Evolutionary conservation across 306 rosid species (phyloP).

Genomic region (Quercus gilva): DNA sequence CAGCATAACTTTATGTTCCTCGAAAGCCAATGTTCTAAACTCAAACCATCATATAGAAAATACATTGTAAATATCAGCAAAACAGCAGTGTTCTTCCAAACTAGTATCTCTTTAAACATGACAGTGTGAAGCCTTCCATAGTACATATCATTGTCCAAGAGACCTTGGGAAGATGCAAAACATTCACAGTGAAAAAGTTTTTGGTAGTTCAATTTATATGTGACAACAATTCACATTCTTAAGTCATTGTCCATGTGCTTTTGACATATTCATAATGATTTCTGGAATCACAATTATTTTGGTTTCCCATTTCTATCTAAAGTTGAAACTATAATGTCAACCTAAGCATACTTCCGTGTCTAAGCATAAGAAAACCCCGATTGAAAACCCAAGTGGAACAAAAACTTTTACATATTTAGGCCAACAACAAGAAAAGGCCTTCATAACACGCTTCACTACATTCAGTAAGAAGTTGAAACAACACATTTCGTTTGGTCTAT

Average conservation of each 20-base stretch:
- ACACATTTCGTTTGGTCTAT: slow-evolving; percentile 11
- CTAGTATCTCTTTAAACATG: background rate
- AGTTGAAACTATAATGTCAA: background rate
- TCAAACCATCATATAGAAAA: background rate
- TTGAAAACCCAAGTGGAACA: background rate
- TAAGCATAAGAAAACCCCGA: background rate
- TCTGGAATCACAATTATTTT: background rate
- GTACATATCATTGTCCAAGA: background rate
- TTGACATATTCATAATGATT: background rate
- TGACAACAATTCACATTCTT: background rate
- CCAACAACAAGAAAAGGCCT: background rate
- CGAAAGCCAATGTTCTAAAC: background rate
- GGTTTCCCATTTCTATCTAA: background rate
- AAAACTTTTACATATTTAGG: background rate
- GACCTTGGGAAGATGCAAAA: background rate
- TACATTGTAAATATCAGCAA: background rate
- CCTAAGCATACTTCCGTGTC: background rate
- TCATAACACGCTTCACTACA: background rate
- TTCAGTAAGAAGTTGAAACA: background rate
- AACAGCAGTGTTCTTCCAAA: background rate
- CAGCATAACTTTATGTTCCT: background rate
- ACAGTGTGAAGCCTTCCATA: background rate
- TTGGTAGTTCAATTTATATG: background rate
- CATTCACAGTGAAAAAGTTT: background rate
- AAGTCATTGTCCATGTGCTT: background rate